A percentile compares a stretch with the other conserved stretches of the same genome.
phyloP scores from a whole-genome alignment of 176 grass and related monocot genomes.

The Ensete glaucum region DNA sequence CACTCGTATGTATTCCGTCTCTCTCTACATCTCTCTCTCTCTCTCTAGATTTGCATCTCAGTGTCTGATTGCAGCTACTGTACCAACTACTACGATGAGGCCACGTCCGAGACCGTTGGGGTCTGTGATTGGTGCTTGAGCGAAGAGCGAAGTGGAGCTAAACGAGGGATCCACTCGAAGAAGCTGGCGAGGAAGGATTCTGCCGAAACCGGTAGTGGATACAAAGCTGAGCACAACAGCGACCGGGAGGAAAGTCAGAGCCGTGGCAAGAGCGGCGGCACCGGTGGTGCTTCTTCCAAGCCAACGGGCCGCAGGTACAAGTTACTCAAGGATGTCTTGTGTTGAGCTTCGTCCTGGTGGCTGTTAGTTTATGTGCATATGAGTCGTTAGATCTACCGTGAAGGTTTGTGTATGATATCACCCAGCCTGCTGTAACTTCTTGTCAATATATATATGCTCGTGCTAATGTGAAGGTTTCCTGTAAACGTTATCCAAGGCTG shows the following conservation, averaged over 20 bases:
- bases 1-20: constrained; percentile 38
- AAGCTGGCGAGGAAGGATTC: constrained; percentile 8
- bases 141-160: constrained; percentile 19
- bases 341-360: constrained; percentile 12
- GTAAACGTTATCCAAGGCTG: no score
- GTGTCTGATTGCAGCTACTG: constrained; percentile 48
- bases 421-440: no score
- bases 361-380: neutral
- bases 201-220: neutral
- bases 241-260: constrained; percentile 17
- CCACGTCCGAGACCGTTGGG: constrained; percentile 11
- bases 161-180: constrained; percentile 27
- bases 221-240: constrained; percentile 8
- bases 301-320: constrained; percentile 82
- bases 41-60: neutral
- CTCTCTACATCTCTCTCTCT: neutral
- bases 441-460: neutral
- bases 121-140: constrained; percentile 90
- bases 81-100: constrained; percentile 85
- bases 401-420: neutral
- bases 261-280: constrained; percentile 13
- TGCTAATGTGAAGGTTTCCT: no score
- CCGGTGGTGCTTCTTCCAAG: constrained; percentile 29
- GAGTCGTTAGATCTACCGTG: neutral
- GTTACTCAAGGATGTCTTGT: constrained; percentile 96